Conservation (phyloP, 805 yeast genomes). For the Candida berthetii region DNA sequence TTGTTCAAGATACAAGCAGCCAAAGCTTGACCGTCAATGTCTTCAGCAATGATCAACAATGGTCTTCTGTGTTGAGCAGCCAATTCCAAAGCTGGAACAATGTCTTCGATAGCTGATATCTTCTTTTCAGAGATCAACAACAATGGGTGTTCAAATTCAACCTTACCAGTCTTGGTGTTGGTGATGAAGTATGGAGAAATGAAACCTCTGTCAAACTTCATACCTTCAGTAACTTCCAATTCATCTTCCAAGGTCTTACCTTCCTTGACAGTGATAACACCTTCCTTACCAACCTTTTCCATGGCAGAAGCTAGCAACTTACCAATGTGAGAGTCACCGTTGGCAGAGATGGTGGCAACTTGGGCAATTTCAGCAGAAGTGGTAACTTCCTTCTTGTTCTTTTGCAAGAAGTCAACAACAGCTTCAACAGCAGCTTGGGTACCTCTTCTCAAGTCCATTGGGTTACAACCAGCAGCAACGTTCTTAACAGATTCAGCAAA, state of each 20-base stretch:
- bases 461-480: constrained; percentile 98
- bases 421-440: constrained; percentile 95
- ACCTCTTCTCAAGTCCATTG: constrained; percentile 97
- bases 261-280: constrained; percentile 96
- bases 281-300: constrained; percentile 99
- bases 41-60: constrained; percentile 88
- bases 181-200: constrained; percentile 96
- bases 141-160: constrained; percentile 92
- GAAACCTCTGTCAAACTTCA: constrained; percentile 97
- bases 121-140: constrained; percentile 86
- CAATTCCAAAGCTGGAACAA: constrained; percentile 87
- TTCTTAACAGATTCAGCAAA: constrained; percentile 93
- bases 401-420: constrained; percentile 76
- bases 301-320: constrained; percentile 86
- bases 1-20: constrained; percentile 97
- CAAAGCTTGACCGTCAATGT: constrained; percentile 95
- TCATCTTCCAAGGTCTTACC: constrained; percentile 97
- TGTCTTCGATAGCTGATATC: constrained; percentile 83
- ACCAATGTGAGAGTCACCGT: constrained; percentile 93
- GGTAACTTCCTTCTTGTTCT: constrained; percentile 88
- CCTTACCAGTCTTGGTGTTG: constrained; percentile 87
- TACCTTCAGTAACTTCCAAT: constrained; percentile 95
- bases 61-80: constrained; percentile 94
- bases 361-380: constrained; percentile 94
- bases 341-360: constrained; percentile 97